Evolutionary conservation across 306 rosid species (phyloP), one percentile per base, ranked within the genome.

Genomic region (Crataegus laevigata): DNA sequence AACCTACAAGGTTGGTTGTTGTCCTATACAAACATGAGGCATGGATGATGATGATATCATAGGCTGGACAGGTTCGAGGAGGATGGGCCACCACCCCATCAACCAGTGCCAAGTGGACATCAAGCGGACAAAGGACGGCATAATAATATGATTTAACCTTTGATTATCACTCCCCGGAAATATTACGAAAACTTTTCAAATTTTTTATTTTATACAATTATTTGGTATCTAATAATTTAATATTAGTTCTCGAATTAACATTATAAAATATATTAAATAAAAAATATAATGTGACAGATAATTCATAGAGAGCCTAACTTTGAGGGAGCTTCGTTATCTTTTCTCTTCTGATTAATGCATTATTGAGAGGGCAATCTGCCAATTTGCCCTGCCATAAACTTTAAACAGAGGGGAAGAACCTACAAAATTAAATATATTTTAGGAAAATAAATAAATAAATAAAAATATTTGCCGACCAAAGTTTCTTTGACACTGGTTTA

Each of bases 401-500:
- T n/a, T n/a, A n/a, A n/a, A 75, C 62, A 65, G 42, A 54, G 9
- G 59, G 29, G 69, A 34, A 22, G 50, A 18, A 47, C 12, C 25
- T n/a, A 15, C 47, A 55, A 55, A 34, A 47, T 47, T 47, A 47
- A 12, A 12, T 12, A 4, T 14, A 47, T 3, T 54, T 54, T 54
- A 18, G n/a, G 4, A 25, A 68, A 18, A 74, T 38, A 73, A 73
- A 69, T 29, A 73, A 75, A 17, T 38, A 71, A 75, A 51, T 71
- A 74, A 71, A 18, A 30, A 65, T 52, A 78, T 29, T 66, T 74
- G 91, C 91, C 89, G 96, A 87, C 91, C 85, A 78, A 65, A 78
- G 87, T 85, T 90, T 81, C 89, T 88, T 82, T 83, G 88, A 86
- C 61, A 84, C 69, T 68, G 81, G 89, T 66, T 81, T 79, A 82